Evolutionary conservation across 1,284 basidiomycete species (phyloP).

Genomic region (Ganoderma lingzhi): DNA sequence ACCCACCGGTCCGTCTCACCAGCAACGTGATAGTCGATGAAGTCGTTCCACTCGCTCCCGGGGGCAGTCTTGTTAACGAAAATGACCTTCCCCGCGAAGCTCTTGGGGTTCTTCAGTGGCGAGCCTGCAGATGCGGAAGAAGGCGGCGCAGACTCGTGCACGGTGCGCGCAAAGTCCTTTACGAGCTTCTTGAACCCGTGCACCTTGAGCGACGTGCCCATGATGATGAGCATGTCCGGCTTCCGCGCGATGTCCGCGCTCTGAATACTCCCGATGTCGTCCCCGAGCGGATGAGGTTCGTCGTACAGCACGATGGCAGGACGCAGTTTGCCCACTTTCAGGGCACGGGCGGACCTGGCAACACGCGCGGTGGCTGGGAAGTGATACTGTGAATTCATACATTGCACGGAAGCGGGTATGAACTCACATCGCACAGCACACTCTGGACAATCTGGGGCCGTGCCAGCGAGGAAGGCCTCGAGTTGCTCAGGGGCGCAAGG

Average conservation of each 20-base stretch:
- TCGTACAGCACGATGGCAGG: constrained; percentile 93
- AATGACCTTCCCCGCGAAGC: constrained; percentile 74
- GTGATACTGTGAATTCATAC: constrained; percentile 21
- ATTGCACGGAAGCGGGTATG: constrained; percentile 14
- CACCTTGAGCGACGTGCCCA: constrained; percentile 96
- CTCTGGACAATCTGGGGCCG: constrained; percentile 84
- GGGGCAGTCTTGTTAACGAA: constrained; percentile 91
- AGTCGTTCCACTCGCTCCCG: constrained; percentile 82
- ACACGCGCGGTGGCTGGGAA: constrained; percentile 73
- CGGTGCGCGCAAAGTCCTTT: constrained; percentile 89
- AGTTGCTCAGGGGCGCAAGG: constrained; percentile 72
- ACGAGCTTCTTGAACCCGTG: constrained; percentile 94
- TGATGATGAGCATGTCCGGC: constrained; percentile 93
- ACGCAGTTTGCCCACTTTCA: constrained; percentile 81
- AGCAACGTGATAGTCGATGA: constrained; percentile 87
- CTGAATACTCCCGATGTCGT: constrained; percentile 85
- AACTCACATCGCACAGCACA: constrained; percentile 81
- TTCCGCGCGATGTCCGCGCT: constrained; percentile 74
- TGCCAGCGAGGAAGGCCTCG: constrained; percentile 69
- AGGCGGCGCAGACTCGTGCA: constrained; percentile 63
- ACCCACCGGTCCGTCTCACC: constrained; percentile 87
- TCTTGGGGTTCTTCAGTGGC: constrained; percentile 47
- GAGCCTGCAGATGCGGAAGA: constrained; percentile 42
- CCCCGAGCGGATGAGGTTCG: constrained; percentile 87
- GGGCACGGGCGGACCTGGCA: constrained; percentile 82